A percentile compares a stretch with the other conserved stretches of the same genome.
These are phyloP conservation scores for Martiniozyma asiatica DNA, from an alignment of 1,139 yeast species.

Conservation along the genomic window DNA sequence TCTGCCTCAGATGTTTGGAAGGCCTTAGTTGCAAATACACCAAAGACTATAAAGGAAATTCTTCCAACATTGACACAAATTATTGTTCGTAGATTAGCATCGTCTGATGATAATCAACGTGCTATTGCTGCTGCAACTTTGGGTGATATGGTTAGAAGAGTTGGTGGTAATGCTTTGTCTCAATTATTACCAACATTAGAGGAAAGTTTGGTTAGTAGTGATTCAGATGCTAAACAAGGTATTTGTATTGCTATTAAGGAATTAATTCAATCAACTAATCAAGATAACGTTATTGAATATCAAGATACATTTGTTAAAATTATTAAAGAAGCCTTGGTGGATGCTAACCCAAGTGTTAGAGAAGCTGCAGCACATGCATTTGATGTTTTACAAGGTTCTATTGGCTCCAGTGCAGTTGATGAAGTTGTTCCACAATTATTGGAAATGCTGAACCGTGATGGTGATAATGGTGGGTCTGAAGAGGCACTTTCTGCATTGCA, in stretches of 20 bases:
- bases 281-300: constrained; percentile 50
- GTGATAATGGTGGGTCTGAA: constrained; percentile 46
- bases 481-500: constrained; percentile 79
- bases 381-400: constrained; percentile 68
- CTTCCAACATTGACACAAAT: constrained; percentile 72
- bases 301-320: constrained; percentile 63
- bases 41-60: constrained; percentile 89
- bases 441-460: constrained; percentile 52
- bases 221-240: constrained; percentile 85
- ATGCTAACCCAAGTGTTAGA: constrained; percentile 61
- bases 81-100: constrained; percentile 74
- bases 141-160: constrained; percentile 92
- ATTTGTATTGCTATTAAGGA: constrained; percentile 89
- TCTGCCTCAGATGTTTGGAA: constrained; percentile 97
- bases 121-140: constrained; percentile 86
- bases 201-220: constrained; percentile 47
- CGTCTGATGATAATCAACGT: constrained; percentile 67
- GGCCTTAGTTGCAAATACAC: constrained; percentile 90
- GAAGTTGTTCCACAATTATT: constrained; percentile 79
- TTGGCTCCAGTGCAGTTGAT: constrained; percentile 82
- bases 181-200: constrained; percentile 80
- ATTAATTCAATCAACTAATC: constrained; percentile 63
- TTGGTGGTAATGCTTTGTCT: constrained; percentile 79
- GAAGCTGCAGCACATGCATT: constrained; percentile 88
- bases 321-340: constrained; percentile 70